A percentile compares a stretch with the other conserved stretches of the same genome.
These are phyloP conservation scores for Pholiota conissans DNA, from an alignment of 768 basidiomycete genomes.

Conservation along the genomic window DNA sequence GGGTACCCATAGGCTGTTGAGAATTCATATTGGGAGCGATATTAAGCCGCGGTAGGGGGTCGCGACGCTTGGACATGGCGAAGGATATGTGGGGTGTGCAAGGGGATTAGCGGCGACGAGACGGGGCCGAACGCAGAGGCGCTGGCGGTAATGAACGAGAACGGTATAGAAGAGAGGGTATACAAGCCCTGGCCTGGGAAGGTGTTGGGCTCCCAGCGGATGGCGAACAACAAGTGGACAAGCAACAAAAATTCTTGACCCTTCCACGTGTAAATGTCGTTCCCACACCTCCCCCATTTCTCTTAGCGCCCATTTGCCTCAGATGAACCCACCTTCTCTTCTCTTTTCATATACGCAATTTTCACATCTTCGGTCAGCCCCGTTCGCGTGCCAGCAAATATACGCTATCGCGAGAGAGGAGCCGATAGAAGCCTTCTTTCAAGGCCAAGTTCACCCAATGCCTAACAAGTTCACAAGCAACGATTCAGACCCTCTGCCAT, in stretches of 20 bases:
- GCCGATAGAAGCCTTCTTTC: no score
- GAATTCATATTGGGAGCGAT: conserved; percentile 53
- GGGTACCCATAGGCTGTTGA: conserved; percentile 52
- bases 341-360: neutral
- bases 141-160: neutral
- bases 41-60: conserved; percentile 56
- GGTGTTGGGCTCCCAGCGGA: conserved; percentile 4
- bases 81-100: neutral
- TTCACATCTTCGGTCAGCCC: no score
- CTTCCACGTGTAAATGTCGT: conserved; percentile 13
- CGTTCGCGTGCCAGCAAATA: no score
- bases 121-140: neutral
- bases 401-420: no score
- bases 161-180: conserved; percentile 2
- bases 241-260: conserved; percentile 9
- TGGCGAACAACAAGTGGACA: neutral
- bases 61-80: conserved; percentile 43
- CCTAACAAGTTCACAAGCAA: no score
- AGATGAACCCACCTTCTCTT: neutral
- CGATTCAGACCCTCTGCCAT: no score
- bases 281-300: conserved; percentile 4
- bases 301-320: neutral
- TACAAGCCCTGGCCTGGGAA: conserved; percentile 1
- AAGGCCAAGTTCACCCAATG: no score
- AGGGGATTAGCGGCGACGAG: neutral